These are phyloP conservation scores for Inonotus hispidus DNA, from an alignment of 1,284 basidiomycete species.

Conservation along the genomic window DNA sequence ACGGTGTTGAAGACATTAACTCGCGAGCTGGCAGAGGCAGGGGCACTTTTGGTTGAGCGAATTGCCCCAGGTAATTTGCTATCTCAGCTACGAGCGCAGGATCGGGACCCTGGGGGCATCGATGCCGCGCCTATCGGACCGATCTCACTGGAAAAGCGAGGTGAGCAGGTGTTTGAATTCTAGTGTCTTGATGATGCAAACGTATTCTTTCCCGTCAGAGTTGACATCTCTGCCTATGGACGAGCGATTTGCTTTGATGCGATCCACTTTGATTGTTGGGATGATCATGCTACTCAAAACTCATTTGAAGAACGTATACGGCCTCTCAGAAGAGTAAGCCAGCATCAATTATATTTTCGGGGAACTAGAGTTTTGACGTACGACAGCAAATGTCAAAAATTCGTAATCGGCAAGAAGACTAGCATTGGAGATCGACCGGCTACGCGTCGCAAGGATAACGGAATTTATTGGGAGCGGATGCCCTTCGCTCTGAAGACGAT, in stretches of 20 bases:
- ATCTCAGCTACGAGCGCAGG: conserved; percentile 39
- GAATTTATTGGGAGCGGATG: conserved; percentile 67
- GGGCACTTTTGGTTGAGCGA: conserved; percentile 71
- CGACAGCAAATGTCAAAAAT: conserved; percentile 82
- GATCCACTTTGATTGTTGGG: conserved; percentile 68
- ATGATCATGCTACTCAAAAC: conserved; percentile 82
- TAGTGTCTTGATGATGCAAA: not conserved
- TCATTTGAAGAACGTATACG: conserved; percentile 76
- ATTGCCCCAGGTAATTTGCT: conserved; percentile 65
- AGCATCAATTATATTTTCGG: conserved; percentile 8
- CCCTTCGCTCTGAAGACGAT: conserved; percentile 58
- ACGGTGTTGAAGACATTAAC: conserved; percentile 81
- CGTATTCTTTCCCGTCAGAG: conserved; percentile 1
- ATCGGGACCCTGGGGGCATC: not conserved
- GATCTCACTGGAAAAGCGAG: not conserved
- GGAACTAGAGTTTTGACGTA: not conserved
- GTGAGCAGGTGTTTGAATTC: not conserved
- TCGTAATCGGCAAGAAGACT: conserved; percentile 80
- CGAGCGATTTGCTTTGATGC: conserved; percentile 42
- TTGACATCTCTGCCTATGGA: conserved; percentile 21
- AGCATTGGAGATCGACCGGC: conserved; percentile 79
- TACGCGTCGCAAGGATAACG: conserved; percentile 51
- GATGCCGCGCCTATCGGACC: not conserved
- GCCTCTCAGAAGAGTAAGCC: conserved; percentile 80
- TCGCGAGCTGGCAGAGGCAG: conserved; percentile 75